Conservation (phyloP, 2,329 filamentous ascomycete genomes). For the Ophidiomyces ophidiicola region DNA sequence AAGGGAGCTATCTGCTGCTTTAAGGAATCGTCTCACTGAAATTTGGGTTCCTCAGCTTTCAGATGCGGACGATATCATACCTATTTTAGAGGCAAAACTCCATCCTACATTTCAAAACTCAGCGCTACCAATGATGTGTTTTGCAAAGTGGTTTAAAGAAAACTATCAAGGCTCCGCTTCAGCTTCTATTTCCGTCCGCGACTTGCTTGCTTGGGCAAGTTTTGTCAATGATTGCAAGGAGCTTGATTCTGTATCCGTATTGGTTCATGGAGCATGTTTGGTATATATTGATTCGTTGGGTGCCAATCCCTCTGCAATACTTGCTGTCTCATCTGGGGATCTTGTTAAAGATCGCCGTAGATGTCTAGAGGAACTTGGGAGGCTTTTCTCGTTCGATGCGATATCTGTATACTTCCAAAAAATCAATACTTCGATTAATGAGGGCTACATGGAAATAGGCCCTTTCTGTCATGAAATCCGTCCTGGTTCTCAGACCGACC, state of each 20-base stretch:
- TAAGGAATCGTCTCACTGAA: slow-evolving; percentile 94
- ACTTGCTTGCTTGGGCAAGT: slow-evolving; percentile 83
- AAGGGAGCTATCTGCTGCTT: slow-evolving; percentile 84
- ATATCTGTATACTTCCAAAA: slow-evolving; percentile 51
- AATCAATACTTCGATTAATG: slow-evolving; percentile 46
- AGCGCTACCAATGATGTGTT: slow-evolving; percentile 62
- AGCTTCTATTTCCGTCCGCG: slow-evolving; percentile 76
- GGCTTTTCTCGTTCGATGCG: slow-evolving; percentile 54
- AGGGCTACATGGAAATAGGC: slow-evolving; percentile 53
- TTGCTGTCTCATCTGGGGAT: slow-evolving; percentile 58
- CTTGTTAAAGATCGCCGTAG: slow-evolving; percentile 58
- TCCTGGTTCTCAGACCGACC: slow-evolving; percentile 39
- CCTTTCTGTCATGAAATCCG: slow-evolving; percentile 56
- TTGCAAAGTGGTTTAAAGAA: slow-evolving; percentile 84
- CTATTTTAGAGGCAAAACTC: slow-evolving; percentile 74
- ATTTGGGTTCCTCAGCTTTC: slow-evolving; percentile 93
- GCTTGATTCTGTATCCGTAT: slow-evolving; percentile 38
- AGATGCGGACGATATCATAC: slow-evolving; percentile 69
- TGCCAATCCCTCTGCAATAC: slow-evolving; percentile 80
- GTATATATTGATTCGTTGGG: slow-evolving; percentile 93
- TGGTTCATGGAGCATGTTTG: slow-evolving; percentile 81
- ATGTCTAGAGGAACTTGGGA: slow-evolving; percentile 61
- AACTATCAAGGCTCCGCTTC: slow-evolving; percentile 63
- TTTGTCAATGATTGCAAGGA: slow-evolving; percentile 64
- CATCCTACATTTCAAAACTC: slow-evolving; percentile 42